Percentiles rank a stretch among this genome's conserved stretches.
Evolutionary conservation across 768 basidiomycete genomes (phyloP).

Genomic region (Xerocomellus chrysenteron): DNA sequence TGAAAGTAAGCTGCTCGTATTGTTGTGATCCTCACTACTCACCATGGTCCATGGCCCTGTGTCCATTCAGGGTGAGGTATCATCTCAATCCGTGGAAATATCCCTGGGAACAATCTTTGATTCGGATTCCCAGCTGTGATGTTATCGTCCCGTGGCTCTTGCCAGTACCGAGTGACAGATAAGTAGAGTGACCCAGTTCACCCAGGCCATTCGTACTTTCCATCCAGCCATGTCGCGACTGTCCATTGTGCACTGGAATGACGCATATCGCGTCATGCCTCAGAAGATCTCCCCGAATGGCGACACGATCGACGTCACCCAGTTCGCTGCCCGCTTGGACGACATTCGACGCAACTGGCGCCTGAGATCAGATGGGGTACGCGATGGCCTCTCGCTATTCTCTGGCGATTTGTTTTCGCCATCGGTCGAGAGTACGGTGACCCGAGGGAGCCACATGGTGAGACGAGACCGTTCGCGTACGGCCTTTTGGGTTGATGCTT

Average conservation of each 20-base stretch:
- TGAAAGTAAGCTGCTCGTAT: not conserved
- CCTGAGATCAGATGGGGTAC: slow-evolving; percentile 43
- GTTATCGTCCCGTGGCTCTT: not conserved
- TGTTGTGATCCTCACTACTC: no score
- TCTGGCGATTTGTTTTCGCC: slow-evolving; percentile 91
- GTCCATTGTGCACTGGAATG: slow-evolving; percentile 71
- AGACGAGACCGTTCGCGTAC: slow-evolving; percentile 8
- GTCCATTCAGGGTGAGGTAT: not conserved
- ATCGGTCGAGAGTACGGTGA: slow-evolving; percentile 82
- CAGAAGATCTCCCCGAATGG: slow-evolving; percentile 59
- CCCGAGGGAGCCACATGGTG: slow-evolving; percentile 90
- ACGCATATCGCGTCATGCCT: slow-evolving; percentile 77
- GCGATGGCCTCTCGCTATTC: slow-evolving; percentile 79
- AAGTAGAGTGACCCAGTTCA: not conserved
- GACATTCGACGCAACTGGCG: slow-evolving; percentile 61
- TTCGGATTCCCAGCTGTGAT: not conserved
- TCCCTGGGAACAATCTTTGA: not conserved
- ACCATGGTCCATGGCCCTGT: no score
- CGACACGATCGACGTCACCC: slow-evolving; percentile 81
- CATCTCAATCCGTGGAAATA: not conserved
- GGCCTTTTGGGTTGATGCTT: not conserved
- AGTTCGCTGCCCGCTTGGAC: slow-evolving; percentile 75
- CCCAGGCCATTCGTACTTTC: not conserved
- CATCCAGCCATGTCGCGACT: slow-evolving; percentile 36
- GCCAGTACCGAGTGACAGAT: not conserved